A percentile compares a stretch with the other conserved stretches of the same genome.
These are phyloP conservation scores for Dicorynia guianensis DNA, from an alignment of 306 rosid species.

Conservation along the genomic window DNA sequence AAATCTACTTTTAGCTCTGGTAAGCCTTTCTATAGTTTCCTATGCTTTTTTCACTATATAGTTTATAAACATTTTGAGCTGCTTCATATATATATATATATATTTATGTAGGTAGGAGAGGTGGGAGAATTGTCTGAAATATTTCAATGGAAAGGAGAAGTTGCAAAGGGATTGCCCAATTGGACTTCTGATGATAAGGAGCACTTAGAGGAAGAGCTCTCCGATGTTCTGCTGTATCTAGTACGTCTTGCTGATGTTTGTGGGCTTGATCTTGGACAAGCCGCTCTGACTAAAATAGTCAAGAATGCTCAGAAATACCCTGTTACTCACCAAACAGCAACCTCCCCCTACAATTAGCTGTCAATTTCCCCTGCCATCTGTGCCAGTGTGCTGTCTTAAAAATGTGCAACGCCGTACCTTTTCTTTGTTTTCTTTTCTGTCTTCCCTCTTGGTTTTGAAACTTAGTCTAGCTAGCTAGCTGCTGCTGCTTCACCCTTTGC, in stretches of 20 bases:
- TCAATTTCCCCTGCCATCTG: conserved; percentile 2
- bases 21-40: background rate
- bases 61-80: background rate
- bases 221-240: conserved; percentile 78
- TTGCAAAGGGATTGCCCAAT: conserved; percentile 76
- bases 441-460: background rate
- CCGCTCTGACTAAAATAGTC: conserved; percentile 67
- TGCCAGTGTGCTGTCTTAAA: background rate
- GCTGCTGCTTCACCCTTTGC: conserved; percentile 12
- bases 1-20: conserved; percentile 66
- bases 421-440: background rate
- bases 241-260: conserved; percentile 79
- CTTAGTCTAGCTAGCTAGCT: background rate
- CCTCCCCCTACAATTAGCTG: conserved; percentile 39
- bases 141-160: conserved; percentile 90
- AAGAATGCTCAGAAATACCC: conserved; percentile 82
- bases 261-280: conserved; percentile 81
- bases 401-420: background rate
- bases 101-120: conserved; percentile 52
- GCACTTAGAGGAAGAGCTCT: conserved; percentile 79
- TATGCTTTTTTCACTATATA: background rate
- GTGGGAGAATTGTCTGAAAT: conserved; percentile 74
- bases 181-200: conserved; percentile 79
- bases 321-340: conserved; percentile 38
- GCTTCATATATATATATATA: background rate